Percentiles rank a stretch among this genome's conserved stretches.
Evolutionary conservation across 1,284 basidiomycete species (phyloP).

Genomic region (Heterobasidion annosum): DNA sequence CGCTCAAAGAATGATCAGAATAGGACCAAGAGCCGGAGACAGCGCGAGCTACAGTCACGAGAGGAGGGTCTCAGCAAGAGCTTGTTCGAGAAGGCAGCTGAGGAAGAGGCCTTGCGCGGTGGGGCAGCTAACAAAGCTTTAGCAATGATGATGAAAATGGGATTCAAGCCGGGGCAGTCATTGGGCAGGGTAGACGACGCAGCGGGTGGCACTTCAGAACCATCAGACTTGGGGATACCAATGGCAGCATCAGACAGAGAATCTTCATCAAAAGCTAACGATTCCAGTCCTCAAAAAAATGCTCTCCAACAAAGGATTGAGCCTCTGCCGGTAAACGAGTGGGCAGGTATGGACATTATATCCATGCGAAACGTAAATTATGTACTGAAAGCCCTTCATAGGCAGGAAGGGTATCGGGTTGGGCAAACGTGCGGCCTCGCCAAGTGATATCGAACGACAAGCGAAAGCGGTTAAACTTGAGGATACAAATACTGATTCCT

Average conservation of each 20-base stretch:
- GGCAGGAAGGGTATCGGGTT: conserved; percentile 72
- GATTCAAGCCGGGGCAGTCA: conserved; percentile 73
- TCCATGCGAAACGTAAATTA: not conserved
- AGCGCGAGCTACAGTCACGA: conserved; percentile 66
- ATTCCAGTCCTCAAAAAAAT: not conserved
- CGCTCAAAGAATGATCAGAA: conserved; percentile 58
- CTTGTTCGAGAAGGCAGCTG: conserved; percentile 67
- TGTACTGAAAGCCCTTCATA: conserved; percentile 18
- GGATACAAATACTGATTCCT: conserved; percentile 47
- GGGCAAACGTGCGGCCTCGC: conserved; percentile 60
- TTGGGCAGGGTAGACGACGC: conserved; percentile 39
- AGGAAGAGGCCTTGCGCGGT: conserved; percentile 37
- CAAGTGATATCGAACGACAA: conserved; percentile 47
- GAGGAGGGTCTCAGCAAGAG: conserved; percentile 70
- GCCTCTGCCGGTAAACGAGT: conserved; percentile 66
- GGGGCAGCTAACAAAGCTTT: conserved; percentile 57
- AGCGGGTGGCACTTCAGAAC: conserved; percentile 13
- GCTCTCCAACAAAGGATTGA: conserved; percentile 37
- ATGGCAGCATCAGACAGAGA: not conserved
- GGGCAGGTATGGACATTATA: conserved; percentile 47
- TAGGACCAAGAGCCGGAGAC: conserved; percentile 48
- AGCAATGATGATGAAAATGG: conserved; percentile 86
- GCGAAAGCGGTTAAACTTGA: conserved; percentile 70
- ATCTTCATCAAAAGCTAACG: not conserved
- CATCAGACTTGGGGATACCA: not conserved